phyloP scores from a whole-genome alignment of 306 rosid genomes.

The Dalbergia oliveri region DNA sequence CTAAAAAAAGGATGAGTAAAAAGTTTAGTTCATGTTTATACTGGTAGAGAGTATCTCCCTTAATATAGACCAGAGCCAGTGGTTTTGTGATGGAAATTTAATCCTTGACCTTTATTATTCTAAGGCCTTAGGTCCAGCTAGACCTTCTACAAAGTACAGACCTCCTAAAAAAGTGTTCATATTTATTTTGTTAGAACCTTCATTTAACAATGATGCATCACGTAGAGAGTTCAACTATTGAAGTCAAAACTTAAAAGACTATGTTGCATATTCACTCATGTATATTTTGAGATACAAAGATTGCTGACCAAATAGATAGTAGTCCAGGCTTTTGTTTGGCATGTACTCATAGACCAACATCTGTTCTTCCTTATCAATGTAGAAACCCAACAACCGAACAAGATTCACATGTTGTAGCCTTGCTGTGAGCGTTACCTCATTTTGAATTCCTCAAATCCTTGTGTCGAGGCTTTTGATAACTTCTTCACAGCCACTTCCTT shows the following conservation, averaged over 20 bases:
- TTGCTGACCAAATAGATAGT: conserved; percentile 52
- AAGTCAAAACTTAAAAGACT: not conserved
- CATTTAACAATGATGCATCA: no score
- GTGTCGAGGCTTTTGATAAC: conserved; percentile 57
- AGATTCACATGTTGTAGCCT: conserved; percentile 65
- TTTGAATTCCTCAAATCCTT: conserved; percentile 63
- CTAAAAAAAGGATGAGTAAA: no score
- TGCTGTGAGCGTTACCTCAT: conserved; percentile 60
- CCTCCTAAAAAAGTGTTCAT: no score
- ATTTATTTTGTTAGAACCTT: no score
- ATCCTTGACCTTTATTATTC: no score
- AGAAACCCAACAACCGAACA: conserved; percentile 52
- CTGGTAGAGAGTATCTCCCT: no score
- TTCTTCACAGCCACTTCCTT: conserved; percentile 60
- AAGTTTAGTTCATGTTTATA: no score
- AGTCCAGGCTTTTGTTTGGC: conserved; percentile 63
- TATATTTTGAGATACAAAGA: not conserved
- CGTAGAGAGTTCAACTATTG: not conserved
- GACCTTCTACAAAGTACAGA: no score
- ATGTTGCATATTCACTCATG: not conserved
- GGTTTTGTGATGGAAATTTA: no score
- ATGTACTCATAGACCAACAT: conserved; percentile 61
- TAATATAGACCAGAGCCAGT: no score
- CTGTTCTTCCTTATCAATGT: conserved; percentile 50
- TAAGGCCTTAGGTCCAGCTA: no score